A percentile compares a stretch with the other conserved stretches of the same genome.
Conservation (phyloP, 2,329 filamentous ascomycete species). For the Aspergillaceae sp. region DNA sequence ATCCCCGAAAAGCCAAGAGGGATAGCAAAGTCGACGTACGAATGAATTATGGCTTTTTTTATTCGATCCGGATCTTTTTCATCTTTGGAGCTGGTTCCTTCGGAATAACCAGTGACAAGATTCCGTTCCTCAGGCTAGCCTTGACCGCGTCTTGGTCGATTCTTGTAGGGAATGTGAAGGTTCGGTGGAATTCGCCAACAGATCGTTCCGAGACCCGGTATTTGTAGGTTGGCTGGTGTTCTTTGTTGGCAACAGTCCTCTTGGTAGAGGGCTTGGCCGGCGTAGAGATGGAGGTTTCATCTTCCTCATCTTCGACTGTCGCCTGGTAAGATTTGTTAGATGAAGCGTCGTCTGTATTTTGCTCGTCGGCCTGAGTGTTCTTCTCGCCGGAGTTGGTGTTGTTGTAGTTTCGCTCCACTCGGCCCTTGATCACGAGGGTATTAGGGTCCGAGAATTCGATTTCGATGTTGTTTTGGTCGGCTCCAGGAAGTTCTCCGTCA, state of each 20-base stretch:
- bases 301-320: constrained; percentile 47
- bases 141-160: constrained; percentile 52
- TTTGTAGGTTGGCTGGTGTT: constrained; percentile 24
- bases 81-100: constrained; percentile 43
- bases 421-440: constrained; percentile 38
- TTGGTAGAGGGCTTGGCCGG: constrained; percentile 12
- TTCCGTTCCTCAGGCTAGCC: constrained; percentile 51
- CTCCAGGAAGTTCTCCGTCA: constrained; percentile 39
- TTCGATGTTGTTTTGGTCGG: constrained; percentile 35
- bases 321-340: constrained; percentile 33
- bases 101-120: constrained; percentile 48
- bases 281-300: constrained; percentile 12
- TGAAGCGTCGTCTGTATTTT: constrained; percentile 12
- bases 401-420: constrained; percentile 26
- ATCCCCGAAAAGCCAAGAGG: too few species aligned
- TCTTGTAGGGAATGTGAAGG: constrained; percentile 47
- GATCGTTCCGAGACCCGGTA: constrained; percentile 53
- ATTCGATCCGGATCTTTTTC: constrained; percentile 45
- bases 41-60: not conserved
- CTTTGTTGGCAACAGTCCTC: constrained; percentile 11
- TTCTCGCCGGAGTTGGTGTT: constrained; percentile 6
- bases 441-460: constrained; percentile 40
- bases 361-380: constrained; percentile 1
- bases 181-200: constrained; percentile 49
- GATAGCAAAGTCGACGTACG: too few species aligned